phyloP scores from a whole-genome alignment of 139 green algal genomes.

The Tetraselmis chui region DNA sequence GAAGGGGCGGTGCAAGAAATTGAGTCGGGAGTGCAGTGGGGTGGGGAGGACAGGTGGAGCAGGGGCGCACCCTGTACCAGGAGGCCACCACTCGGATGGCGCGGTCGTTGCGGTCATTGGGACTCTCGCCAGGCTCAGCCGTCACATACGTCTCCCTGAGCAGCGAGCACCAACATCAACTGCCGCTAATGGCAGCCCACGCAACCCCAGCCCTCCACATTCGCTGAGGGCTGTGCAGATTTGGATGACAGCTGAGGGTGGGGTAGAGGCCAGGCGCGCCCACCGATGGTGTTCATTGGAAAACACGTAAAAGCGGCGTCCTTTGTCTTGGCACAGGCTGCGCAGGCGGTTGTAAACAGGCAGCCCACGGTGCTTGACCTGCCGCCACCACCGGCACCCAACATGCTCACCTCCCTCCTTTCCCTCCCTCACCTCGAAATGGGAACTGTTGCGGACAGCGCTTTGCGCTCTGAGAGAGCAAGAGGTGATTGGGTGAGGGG shows the following conservation, averaged over 20 bases:
- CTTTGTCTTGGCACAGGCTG: constrained; percentile 31
- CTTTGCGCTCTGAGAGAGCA: not conserved
- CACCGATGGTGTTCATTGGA: constrained; percentile 88
- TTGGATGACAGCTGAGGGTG: too few species aligned
- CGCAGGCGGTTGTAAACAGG: constrained; percentile 71
- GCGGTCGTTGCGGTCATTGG: constrained; percentile 98
- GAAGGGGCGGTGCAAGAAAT: too few species aligned
- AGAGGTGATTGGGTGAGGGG: not conserved
- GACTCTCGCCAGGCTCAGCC: constrained; percentile 57
- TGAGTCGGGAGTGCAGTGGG: too few species aligned
- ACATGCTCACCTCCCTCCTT: not conserved
- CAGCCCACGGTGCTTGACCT: constrained; percentile 68
- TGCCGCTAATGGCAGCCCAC: too few species aligned
- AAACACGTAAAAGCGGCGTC: constrained; percentile 91
- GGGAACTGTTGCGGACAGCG: not conserved
- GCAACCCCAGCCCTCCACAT: too few species aligned
- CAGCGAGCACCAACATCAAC: too few species aligned
- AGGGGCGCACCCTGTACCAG: constrained; percentile 62
- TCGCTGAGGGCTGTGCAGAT: not conserved
- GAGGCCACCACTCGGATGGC: constrained; percentile 78
- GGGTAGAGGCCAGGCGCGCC: not conserved
- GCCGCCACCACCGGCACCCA: not conserved
- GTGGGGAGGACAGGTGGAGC: too few species aligned
- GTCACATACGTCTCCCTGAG: constrained; percentile 68
- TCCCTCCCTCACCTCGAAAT: too few species aligned